Conservation (phyloP, 495 filamentous ascomycete genomes). For the Aspergillus funiculosus region DNA sequence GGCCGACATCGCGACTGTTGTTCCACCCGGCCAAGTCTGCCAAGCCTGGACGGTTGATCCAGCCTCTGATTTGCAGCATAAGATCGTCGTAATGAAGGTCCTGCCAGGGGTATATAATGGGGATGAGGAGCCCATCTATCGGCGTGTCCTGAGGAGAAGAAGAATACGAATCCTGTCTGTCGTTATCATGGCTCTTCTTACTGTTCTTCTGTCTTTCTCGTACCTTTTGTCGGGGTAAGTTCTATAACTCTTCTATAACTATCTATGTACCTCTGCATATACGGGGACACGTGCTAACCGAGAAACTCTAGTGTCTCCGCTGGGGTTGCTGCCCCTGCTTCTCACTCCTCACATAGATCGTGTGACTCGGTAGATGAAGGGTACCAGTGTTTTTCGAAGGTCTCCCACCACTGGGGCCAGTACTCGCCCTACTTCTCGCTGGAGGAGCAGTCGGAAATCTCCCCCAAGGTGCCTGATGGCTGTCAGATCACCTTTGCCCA, state of each 20-base stretch:
- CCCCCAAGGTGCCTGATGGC: conserved; percentile 47
- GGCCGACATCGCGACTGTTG: too few relatives aligned
- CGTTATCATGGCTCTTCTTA: conserved; percentile 6
- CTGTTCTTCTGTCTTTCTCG: conserved; percentile 5
- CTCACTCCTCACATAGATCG: neutral
- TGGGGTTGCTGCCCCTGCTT: neutral
- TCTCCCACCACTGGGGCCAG: conserved; percentile 75
- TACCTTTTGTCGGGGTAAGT: conserved; percentile 17
- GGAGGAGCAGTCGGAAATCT: conserved; percentile 49
- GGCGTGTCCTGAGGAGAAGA: neutral
- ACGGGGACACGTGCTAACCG: too few relatives aligned
- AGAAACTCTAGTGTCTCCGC: conserved; percentile 12
- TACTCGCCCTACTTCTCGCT: conserved; percentile 80
- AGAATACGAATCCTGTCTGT: conserved; percentile 1
- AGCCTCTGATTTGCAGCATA: neutral
- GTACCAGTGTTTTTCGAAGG: conserved; percentile 53
- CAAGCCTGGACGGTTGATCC: neutral
- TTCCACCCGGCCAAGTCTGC: too few relatives aligned
- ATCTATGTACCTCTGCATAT: neutral
- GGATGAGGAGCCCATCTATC: neutral
- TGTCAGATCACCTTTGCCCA: conserved; percentile 75
- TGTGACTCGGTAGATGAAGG: conserved; percentile 59
- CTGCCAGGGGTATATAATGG: neutral
- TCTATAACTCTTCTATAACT: neutral
- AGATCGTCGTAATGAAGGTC: conserved; percentile 6